phyloP scores from a whole-genome alignment of 768 basidiomycete species.

The Rhodotorula sphaerocarpa region DNA sequence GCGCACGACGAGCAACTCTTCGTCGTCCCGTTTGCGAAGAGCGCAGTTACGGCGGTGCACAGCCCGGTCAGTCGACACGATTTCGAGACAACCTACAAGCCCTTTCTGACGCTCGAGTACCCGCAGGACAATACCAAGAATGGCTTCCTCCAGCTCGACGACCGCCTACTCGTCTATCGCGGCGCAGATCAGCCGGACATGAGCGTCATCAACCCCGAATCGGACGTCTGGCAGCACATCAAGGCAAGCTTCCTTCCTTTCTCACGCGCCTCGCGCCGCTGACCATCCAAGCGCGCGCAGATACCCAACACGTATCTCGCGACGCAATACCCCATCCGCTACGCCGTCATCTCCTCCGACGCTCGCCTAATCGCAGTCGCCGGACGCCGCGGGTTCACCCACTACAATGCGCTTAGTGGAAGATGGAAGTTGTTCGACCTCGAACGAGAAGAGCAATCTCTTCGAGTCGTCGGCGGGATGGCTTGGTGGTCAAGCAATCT shows the following conservation, averaged over 20 bases:
- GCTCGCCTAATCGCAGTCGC: constrained; percentile 87
- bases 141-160: constrained; percentile 91
- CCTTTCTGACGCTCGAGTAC: too few relatives aligned
- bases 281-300: constrained; percentile 45
- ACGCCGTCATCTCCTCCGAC: constrained; percentile 80
- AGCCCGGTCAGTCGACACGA: constrained; percentile 52
- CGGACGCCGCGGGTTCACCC: constrained; percentile 77
- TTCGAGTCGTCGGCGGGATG: constrained; percentile 79
- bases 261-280: background rate
- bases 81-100: background rate
- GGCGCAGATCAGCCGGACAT: constrained; percentile 96
- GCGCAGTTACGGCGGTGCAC: constrained; percentile 81
- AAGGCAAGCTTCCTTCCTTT: constrained; percentile 51
- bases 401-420: constrained; percentile 89
- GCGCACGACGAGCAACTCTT: constrained; percentile 59
- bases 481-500: constrained; percentile 96
- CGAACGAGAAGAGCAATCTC: constrained; percentile 73
- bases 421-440: constrained; percentile 86
- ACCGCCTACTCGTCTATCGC: constrained; percentile 82
- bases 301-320: constrained; percentile 81
- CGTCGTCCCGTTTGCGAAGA: constrained; percentile 85
- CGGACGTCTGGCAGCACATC: constrained; percentile 95
- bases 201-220: constrained; percentile 95
- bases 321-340: constrained; percentile 86
- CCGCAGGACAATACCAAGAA: constrained; percentile 88